Evolutionary conservation across 371 early-diverging fungal genomes (phyloP).

Genomic region (Coemansia sp.): DNA sequence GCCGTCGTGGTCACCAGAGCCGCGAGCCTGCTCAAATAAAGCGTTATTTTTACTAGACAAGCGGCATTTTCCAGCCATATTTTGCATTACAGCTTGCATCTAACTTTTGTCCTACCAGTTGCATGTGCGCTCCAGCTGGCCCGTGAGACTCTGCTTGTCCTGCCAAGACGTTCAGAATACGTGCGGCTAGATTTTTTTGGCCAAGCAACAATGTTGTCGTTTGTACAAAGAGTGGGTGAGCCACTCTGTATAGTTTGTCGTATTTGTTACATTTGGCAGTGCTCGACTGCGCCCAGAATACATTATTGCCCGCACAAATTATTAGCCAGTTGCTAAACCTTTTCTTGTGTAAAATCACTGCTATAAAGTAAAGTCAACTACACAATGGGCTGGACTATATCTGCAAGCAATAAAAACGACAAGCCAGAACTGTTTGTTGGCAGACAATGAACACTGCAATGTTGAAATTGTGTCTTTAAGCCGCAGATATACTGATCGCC

Average conservation of each 20-base stretch:
- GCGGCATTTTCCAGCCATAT: too few relatives aligned
- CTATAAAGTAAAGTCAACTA: neutral
- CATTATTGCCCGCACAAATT: neutral
- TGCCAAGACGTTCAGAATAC: too few relatives aligned
- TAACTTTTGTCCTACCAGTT: too few relatives aligned
- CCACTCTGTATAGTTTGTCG: neutral
- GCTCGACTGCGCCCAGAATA: neutral
- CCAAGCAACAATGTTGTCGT: neutral
- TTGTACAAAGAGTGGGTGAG: neutral
- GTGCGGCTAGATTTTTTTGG: too few relatives aligned
- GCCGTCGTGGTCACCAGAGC: neutral
- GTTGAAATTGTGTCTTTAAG: conserved; percentile 15
- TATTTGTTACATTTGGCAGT: neutral
- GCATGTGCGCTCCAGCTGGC: too few relatives aligned
- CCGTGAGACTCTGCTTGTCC: too few relatives aligned
- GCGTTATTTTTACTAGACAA: too few relatives aligned
- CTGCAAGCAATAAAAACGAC: conserved; percentile 3
- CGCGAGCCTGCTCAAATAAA: too few relatives aligned
- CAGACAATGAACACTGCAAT: neutral
- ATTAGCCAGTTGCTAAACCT: neutral
- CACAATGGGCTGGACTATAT: neutral
- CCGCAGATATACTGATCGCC: conserved; percentile 20
- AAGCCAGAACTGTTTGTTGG: neutral
- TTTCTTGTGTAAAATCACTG: neutral
- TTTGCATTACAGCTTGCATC: too few relatives aligned